Conservation (phyloP, 1,139 yeast species). For the Yamadazyma siamensis region DNA sequence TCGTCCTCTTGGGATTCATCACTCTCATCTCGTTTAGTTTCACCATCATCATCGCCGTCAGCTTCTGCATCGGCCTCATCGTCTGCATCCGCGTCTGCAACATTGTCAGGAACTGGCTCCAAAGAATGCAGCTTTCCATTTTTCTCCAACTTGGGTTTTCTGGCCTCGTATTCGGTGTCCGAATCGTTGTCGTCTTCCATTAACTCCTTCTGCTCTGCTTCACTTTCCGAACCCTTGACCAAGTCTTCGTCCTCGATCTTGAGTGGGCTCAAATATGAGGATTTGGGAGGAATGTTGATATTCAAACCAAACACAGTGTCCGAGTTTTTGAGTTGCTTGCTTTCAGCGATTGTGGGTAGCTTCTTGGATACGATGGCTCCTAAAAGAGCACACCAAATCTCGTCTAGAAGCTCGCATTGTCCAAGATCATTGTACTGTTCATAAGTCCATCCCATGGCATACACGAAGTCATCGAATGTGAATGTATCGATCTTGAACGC, state of each 20-base stretch:
- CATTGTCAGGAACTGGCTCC: conserved; percentile 11
- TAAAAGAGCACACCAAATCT: conserved; percentile 66
- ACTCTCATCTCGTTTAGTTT: conserved; percentile 28
- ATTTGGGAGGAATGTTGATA: conserved; percentile 39
- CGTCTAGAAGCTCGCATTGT: conserved; percentile 59
- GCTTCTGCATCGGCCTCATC: conserved; percentile 19
- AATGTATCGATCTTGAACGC: conserved; percentile 66
- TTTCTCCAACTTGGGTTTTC: conserved; percentile 1
- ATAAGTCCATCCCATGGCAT: conserved; percentile 56
- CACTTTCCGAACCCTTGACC: conserved; percentile 25
- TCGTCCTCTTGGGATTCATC: conserved; percentile 19
- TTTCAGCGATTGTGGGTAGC: conserved; percentile 23
- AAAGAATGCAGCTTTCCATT: too few relatives aligned
- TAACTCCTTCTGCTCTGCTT: conserved; percentile 18
- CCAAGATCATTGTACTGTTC: conserved; percentile 42
- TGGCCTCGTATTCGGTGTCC: conserved; percentile 10
- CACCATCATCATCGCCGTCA: conserved; percentile 21
- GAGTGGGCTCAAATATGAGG: conserved; percentile 20
- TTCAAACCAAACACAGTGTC: conserved; percentile 35
- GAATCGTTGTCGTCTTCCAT: conserved; percentile 21
- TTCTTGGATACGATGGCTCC: conserved; percentile 43
- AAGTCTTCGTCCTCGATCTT: conserved; percentile 16
- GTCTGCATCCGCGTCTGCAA: conserved; percentile 10
- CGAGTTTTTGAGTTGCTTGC: conserved; percentile 20
- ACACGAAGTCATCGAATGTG: conserved; percentile 75